Evolutionary conservation across 2,329 filamentous ascomycete genomes (phyloP).

Genomic region (Aotearoamyces nothofagi): DNA sequence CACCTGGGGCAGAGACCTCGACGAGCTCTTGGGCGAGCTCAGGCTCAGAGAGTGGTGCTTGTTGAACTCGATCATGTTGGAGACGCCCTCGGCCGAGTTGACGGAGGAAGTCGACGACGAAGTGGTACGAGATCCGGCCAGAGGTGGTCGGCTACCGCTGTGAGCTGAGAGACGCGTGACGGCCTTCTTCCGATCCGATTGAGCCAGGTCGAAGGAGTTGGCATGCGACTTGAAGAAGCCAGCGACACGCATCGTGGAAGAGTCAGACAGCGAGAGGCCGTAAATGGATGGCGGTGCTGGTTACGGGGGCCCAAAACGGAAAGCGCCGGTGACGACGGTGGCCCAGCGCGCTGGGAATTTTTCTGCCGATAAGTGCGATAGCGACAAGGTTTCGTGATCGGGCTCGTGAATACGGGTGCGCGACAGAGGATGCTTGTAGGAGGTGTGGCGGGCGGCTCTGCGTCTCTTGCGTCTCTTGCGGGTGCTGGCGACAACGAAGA

Average conservation of each 20-base stretch:
- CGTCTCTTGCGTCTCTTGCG: no score
- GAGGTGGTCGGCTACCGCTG: not conserved
- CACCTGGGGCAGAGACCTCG: slow-evolving; percentile 12
- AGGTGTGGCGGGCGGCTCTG: no score
- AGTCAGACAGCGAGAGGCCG: no score
- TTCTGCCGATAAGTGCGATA: no score
- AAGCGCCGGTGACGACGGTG: not conserved
- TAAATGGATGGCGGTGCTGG: not conserved
- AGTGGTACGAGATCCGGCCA: slow-evolving; percentile 5
- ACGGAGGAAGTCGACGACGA: slow-evolving; percentile 9
- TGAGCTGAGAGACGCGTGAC: not conserved
- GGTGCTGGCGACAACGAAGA: no score
- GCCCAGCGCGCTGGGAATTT: not conserved
- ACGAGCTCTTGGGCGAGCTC: slow-evolving; percentile 11
- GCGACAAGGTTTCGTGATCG: no score
- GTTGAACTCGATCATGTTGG: slow-evolving; percentile 13
- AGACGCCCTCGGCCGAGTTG: slow-evolving; percentile 6
- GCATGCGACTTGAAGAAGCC: not conserved
- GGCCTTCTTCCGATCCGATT: not conserved
- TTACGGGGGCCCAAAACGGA: not conserved
- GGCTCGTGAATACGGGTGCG: no score
- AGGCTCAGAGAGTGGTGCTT: slow-evolving; percentile 16
- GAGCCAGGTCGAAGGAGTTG: not conserved
- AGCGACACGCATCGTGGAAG: not conserved
- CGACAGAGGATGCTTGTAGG: no score